Percentiles rank a stretch among this genome's conserved stretches.
Evolutionary conservation across 768 basidiomycete species (phyloP).

Genomic region (Suillus tomentosus): DNA sequence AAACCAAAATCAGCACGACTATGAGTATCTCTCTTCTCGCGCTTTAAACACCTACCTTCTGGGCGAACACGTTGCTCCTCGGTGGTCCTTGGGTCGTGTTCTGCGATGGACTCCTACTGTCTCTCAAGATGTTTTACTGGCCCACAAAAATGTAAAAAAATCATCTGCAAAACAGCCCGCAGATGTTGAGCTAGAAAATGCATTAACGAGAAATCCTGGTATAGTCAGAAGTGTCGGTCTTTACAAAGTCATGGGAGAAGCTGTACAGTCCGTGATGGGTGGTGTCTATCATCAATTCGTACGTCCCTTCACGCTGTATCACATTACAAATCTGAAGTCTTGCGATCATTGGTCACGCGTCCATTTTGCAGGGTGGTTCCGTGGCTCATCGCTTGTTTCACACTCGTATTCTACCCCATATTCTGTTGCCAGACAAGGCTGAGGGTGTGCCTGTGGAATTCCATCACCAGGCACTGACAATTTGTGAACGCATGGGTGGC

Average conservation of each 20-base stretch:
- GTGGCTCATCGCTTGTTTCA: slow-evolving; percentile 36
- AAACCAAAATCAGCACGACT: slow-evolving; percentile 51
- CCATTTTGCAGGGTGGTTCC: slow-evolving; percentile 31
- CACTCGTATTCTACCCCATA: slow-evolving; percentile 37
- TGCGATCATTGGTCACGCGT: not conserved
- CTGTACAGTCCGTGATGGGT: slow-evolving; percentile 75
- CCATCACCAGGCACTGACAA: slow-evolving; percentile 25
- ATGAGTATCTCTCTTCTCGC: slow-evolving; percentile 56
- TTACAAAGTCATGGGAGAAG: slow-evolving; percentile 77
- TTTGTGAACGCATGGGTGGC: slow-evolving; percentile 36
- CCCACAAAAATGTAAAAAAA: slow-evolving; percentile 3
- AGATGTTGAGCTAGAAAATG: slow-evolving; percentile 30
- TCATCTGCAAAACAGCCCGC: slow-evolving; percentile 16
- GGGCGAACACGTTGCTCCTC: slow-evolving; percentile 71
- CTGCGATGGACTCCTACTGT: slow-evolving; percentile 75
- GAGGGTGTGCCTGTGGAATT: slow-evolving; percentile 34
- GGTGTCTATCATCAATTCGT: slow-evolving; percentile 83
- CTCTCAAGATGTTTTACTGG: slow-evolving; percentile 35
- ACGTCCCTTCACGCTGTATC: slow-evolving; percentile 35
- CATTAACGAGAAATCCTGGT: slow-evolving; percentile 33
- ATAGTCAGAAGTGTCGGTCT: slow-evolving; percentile 61
- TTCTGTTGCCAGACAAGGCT: slow-evolving; percentile 29
- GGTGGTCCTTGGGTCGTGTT: slow-evolving; percentile 74
- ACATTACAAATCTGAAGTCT: not conserved
- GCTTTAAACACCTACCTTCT: slow-evolving; percentile 70